These are phyloP conservation scores for Magnaporthiopsis incrustans DNA, from an alignment of 2,329 filamentous ascomycete genomes.

Conservation along the genomic window DNA sequence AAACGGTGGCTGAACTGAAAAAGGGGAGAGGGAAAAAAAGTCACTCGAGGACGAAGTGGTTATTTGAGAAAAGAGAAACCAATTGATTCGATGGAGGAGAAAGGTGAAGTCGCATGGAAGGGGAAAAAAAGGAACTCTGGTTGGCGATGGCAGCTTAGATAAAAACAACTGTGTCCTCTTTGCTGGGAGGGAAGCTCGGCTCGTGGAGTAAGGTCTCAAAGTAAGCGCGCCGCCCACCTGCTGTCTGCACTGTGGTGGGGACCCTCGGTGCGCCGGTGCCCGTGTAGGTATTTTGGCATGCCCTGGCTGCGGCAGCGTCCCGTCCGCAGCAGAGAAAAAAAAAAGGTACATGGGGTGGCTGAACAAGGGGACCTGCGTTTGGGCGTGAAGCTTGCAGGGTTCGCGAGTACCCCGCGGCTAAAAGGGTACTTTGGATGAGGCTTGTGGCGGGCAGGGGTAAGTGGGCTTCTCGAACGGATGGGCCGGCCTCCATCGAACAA, in stretches of 20 bases:
- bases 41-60: neutral
- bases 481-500: neutral
- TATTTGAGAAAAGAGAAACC: neutral
- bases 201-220: neutral
- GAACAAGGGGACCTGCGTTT: neutral
- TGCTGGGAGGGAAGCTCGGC: neutral
- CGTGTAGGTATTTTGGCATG: neutral
- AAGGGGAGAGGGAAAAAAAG: neutral
- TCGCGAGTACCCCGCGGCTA: neutral
- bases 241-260: neutral
- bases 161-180: slow-evolving; percentile 11
- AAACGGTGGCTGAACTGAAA: neutral
- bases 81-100: neutral
- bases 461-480: neutral
- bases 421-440: neutral
- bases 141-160: slow-evolving; percentile 6
- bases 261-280: too few relatives aligned
- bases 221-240: neutral
- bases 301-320: neutral
- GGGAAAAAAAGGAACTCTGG: neutral
- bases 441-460: neutral
- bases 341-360: slow-evolving; percentile 3
- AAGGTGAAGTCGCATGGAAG: neutral
- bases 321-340: neutral
- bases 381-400: neutral